Evolutionary conservation across 2,329 filamentous ascomycete species (phyloP).

Genomic region (Exophiala mesophila): DNA sequence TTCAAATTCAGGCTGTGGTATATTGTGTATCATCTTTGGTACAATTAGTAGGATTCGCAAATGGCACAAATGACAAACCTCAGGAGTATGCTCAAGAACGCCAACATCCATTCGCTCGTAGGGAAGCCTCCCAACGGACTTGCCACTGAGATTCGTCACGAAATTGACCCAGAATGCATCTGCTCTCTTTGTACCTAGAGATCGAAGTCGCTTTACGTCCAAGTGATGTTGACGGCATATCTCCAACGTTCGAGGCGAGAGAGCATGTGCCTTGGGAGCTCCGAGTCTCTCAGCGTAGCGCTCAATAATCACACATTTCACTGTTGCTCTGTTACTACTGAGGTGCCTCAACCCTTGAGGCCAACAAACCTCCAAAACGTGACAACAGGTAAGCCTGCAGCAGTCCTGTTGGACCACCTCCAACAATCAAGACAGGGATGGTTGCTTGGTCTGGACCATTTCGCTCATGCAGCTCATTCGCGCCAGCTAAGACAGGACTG

Average conservation of each 20-base stretch:
- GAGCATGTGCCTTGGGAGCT: constrained; percentile 30
- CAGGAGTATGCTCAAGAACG: constrained; percentile 35
- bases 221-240: constrained; percentile 29
- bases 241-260: constrained; percentile 30
- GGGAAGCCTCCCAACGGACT: constrained; percentile 35
- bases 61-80: constrained; percentile 24
- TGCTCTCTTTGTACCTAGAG: constrained; percentile 28
- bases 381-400: constrained; percentile 33
- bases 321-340: constrained; percentile 21
- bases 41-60: neutral
- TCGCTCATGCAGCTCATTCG: too few relatives aligned
- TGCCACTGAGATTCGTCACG: constrained; percentile 35
- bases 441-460: too few relatives aligned
- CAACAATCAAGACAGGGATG: constrained; percentile 35
- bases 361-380: constrained; percentile 28
- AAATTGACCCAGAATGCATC: constrained; percentile 42
- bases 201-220: constrained; percentile 25
- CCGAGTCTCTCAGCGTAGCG: constrained; percentile 27
- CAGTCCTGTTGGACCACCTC: constrained; percentile 36
- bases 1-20: constrained; percentile 16
- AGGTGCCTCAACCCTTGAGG: too few relatives aligned
- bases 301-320: constrained; percentile 23
- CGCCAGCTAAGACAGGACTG: too few relatives aligned
- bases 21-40: constrained; percentile 19
- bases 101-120: constrained; percentile 26